Evolutionary conservation across 106 monocot species (phyloP).

Genomic region (Dendrobium chrysotoxum): DNA sequence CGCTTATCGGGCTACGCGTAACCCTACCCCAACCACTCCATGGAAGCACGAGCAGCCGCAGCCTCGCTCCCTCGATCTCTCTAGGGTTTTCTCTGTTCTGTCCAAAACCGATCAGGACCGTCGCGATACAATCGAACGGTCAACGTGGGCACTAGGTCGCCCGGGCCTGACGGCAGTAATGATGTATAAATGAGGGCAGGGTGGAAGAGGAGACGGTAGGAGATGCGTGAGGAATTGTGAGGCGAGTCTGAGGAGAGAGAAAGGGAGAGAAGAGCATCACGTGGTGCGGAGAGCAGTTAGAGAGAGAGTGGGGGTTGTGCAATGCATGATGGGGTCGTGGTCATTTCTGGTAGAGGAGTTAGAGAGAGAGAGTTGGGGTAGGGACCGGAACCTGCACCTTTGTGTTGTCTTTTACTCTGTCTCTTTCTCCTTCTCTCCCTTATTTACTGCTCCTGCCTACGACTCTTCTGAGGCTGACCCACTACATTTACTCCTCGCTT

Average conservation of each 20-base stretch:
- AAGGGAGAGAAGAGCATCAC: not conserved
- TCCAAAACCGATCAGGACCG: not conserved
- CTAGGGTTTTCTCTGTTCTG: slow-evolving; percentile 1
- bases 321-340: slow-evolving; percentile 4
- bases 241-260: slow-evolving; percentile 1
- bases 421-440: not conserved
- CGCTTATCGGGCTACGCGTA: not conserved
- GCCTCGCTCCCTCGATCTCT: not conserved
- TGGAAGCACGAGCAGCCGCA: not conserved
- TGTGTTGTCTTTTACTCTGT: slow-evolving; percentile 9
- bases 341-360: not conserved
- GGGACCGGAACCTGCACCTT: slow-evolving; percentile 2
- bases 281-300: not conserved
- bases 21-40: not conserved
- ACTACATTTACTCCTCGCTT: not conserved
- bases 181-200: not conserved
- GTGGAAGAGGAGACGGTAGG: not conserved
- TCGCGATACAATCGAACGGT: not conserved
- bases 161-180: slow-evolving; percentile 2
- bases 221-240: not conserved
- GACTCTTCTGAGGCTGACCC: not conserved
- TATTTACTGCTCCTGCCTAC: not conserved
- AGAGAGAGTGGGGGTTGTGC: not conserved
- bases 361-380: not conserved
- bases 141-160: not conserved